phyloP scores from a whole-genome alignment of 2,329 filamentous ascomycete genomes.

The Diaporthe vexans region DNA sequence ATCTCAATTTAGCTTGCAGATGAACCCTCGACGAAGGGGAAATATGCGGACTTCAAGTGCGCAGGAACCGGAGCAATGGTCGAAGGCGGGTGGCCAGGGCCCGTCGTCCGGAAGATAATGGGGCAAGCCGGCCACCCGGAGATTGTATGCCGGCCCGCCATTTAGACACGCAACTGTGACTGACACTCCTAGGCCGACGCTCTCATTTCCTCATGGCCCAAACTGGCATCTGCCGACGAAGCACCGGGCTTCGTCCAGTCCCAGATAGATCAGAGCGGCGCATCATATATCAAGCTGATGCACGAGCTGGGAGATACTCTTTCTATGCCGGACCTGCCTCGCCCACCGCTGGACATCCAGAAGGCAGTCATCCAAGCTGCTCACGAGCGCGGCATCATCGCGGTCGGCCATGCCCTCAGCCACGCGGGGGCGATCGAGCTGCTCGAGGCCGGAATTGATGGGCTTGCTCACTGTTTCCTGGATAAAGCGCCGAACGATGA shows the following conservation, averaged over 20 bases:
- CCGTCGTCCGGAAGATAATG: background rate
- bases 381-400: background rate
- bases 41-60: constrained; percentile 22
- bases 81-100: constrained; percentile 1
- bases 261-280: constrained; percentile 16
- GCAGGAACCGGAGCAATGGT: background rate
- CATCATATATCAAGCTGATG: constrained; percentile 24
- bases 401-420: constrained; percentile 3
- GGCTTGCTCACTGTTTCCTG: constrained; percentile 3
- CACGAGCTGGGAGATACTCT: constrained; percentile 17
- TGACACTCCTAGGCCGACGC: background rate
- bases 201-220: background rate
- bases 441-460: constrained; percentile 9
- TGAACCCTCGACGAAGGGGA: background rate
- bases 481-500: background rate
- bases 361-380: constrained; percentile 1
- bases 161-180: fast-evolving
- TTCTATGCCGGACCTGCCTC: background rate
- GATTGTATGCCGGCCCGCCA: background rate
- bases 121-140: constrained; percentile 6
- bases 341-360: constrained; percentile 9
- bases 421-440: background rate
- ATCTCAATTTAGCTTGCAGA: background rate
- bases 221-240: background rate
- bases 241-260: constrained; percentile 20